phyloP scores from a whole-genome alignment of 2,329 filamentous ascomycete genomes.

The Geosmithia flava region DNA sequence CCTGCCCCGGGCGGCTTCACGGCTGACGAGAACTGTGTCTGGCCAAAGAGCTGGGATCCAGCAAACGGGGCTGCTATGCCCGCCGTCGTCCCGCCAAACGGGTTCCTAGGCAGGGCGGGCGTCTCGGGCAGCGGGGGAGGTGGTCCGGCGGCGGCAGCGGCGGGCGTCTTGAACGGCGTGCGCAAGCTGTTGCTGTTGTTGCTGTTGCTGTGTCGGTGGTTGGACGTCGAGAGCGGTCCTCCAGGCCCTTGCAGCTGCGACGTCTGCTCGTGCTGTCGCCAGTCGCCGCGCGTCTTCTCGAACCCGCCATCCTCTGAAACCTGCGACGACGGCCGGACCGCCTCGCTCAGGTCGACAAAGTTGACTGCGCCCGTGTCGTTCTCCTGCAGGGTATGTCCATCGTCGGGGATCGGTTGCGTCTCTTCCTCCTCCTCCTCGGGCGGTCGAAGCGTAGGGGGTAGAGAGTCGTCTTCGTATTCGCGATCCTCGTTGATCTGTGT shows the following conservation, averaged over 20 bases:
- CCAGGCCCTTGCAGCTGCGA: conserved; percentile 11
- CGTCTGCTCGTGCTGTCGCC: conserved; percentile 22
- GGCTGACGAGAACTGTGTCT: conserved; percentile 41
- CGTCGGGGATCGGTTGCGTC: conserved; percentile 7
- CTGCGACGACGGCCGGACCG: conserved; percentile 25
- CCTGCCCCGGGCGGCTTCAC: conserved; percentile 20
- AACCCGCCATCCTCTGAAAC: conserved; percentile 27
- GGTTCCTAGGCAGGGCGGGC: conserved; percentile 33
- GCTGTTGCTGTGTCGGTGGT: not conserved
- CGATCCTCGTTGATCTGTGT: conserved; percentile 45
- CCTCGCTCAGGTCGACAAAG: conserved; percentile 24
- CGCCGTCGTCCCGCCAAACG: conserved; percentile 25
- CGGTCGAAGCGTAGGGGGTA: conserved; percentile 3
- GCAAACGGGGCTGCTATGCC: conserved; percentile 21
- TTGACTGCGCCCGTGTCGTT: conserved; percentile 38
- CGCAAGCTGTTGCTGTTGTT: not conserved
- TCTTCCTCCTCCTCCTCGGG: conserved; percentile 8
- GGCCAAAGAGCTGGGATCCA: conserved; percentile 38
- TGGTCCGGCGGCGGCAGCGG: not conserved
- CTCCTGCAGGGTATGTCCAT: conserved; percentile 24
- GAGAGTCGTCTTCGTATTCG: conserved; percentile 33
- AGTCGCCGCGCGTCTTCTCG: conserved; percentile 22
- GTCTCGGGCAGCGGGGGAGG: conserved; percentile 37
- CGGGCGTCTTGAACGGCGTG: conserved; percentile 4
- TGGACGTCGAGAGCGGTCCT: conserved; percentile 8